phyloP scores from a whole-genome alignment of 306 rosid genomes.

The Vigna angularis region DNA sequence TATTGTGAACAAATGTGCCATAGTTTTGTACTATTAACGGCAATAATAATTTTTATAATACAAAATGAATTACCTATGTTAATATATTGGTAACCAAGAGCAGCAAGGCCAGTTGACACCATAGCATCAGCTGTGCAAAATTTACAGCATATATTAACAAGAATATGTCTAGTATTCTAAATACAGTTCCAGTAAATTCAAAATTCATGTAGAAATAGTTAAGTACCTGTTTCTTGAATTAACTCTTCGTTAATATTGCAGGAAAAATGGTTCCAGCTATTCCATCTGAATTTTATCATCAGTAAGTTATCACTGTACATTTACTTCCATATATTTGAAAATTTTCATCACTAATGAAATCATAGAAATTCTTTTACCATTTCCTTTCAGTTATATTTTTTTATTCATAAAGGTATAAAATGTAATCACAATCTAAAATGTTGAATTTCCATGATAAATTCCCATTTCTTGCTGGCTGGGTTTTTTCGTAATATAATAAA shows the following conservation, averaged over 20 bases:
- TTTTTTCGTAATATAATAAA: background rate
- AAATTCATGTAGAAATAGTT: background rate
- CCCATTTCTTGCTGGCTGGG: background rate
- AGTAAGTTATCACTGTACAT: conserved; percentile 20
- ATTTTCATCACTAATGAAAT: conserved; percentile 4
- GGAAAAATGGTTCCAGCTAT: conserved; percentile 82
- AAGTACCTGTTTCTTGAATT: conserved; percentile 70
- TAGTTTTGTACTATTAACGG: background rate
- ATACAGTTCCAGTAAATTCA: background rate
- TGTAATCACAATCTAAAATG: background rate
- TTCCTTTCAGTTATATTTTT: no score
- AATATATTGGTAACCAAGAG: conserved; percentile 67
- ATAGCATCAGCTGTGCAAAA: conserved; percentile 70
- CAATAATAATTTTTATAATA: background rate
- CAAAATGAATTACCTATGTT: conserved; percentile 60
- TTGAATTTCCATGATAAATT: no score
- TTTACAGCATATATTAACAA: background rate
- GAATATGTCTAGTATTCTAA: background rate
- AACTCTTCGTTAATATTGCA: conserved; percentile 65
- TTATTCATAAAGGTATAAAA: no score
- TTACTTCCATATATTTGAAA: conserved; percentile 13
- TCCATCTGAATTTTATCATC: conserved; percentile 51
- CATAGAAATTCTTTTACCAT: background rate
- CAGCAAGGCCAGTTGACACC: conserved; percentile 77
- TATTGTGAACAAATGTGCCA: background rate